These are phyloP conservation scores for Ceratocystis lukuohia DNA, from an alignment of 2,329 filamentous ascomycete species.

Conservation along the genomic window DNA sequence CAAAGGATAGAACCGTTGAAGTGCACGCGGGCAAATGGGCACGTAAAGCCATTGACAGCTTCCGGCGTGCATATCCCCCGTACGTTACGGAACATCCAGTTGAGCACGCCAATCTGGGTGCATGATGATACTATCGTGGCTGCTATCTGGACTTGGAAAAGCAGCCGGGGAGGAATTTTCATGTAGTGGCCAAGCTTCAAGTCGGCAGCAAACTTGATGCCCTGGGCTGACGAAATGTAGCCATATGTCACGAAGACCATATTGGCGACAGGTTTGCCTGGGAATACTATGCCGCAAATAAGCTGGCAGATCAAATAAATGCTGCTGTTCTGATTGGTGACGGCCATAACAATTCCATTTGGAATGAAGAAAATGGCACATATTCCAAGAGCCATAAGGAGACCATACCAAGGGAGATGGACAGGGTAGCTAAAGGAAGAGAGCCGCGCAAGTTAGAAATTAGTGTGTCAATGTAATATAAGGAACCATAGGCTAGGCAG, in stretches of 20 bases:
- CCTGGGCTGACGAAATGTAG: slow-evolving; percentile 78
- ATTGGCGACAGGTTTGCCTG: slow-evolving; percentile 74
- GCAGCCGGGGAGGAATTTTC: slow-evolving; percentile 68
- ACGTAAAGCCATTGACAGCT: slow-evolving; percentile 79
- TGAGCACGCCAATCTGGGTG: slow-evolving; percentile 71
- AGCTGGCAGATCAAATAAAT: slow-evolving; percentile 80
- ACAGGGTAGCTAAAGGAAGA: slow-evolving; percentile 52
- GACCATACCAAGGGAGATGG: slow-evolving; percentile 74
- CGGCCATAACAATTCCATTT: slow-evolving; percentile 85
- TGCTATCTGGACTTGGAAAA: slow-evolving; percentile 65
- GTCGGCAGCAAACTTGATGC: slow-evolving; percentile 78
- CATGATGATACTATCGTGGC: slow-evolving; percentile 64
- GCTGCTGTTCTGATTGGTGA: slow-evolving; percentile 78
- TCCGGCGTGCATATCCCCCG: slow-evolving; percentile 62
- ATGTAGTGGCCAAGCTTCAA: slow-evolving; percentile 81
- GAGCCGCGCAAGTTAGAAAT: not conserved
- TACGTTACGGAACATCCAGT: slow-evolving; percentile 79
- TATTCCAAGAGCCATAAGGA: slow-evolving; percentile 64
- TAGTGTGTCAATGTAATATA: slow-evolving; percentile 19
- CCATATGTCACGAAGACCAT: slow-evolving; percentile 91
- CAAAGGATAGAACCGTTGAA: slow-evolving; percentile 85
- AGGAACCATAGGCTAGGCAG: not conserved
- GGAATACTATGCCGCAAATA: slow-evolving; percentile 69
- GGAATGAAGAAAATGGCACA: slow-evolving; percentile 76
- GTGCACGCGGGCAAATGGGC: slow-evolving; percentile 73